Base-by-base conservation (phyloP, 495 filamentous ascomycete species). In the Neurospora cerealis region DNA sequence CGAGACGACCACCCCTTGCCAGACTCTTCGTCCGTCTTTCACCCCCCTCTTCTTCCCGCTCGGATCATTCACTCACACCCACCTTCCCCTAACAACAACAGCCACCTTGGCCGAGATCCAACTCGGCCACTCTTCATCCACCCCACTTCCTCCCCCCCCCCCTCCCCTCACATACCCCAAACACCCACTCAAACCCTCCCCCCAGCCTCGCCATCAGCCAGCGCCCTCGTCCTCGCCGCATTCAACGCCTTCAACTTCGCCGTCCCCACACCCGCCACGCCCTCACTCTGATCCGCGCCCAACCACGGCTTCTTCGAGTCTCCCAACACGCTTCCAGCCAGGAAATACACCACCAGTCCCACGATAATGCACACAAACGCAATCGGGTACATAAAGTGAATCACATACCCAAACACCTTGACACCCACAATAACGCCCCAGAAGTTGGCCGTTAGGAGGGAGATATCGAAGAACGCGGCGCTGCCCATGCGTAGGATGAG, bases 401-500 rank as follows among this genome's bases (percentile, higher is more conserved):
- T 89, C 21, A 82, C 80, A 74, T 92, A 89, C 48, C 91, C 88
- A 81, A 99, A 97, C 54, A 98, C 91, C 76, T 90, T 86, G 72
- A 96, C 86, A 60, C 96, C 96, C 77, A 99, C 95, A 74, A 93
- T 89, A 37, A 96, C 92, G 78, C 93, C 93, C 95, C 96, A 98
- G 85, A 98, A 98, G 83, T 97, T 98, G 78, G 90, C 92, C 24
- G 96, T 99, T 70, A 99, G 86, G 79, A 99, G 85, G 38, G 91
- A 93, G 80, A 99, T 94, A 81, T 99, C 96, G 86, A 98, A 97
- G 84, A 99, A 97, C 24, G 95, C 96, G 0, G 96, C 96, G 10
- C 88, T 91, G 5, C 92, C 89, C 80, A 98, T 91, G 36, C 96
- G 92, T 83, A 98, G 90, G 75, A 98, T 84, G 69, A 98, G 85